Conservation (phyloP, 169 alveolate species). For the Nephromyces sp. region DNA sequence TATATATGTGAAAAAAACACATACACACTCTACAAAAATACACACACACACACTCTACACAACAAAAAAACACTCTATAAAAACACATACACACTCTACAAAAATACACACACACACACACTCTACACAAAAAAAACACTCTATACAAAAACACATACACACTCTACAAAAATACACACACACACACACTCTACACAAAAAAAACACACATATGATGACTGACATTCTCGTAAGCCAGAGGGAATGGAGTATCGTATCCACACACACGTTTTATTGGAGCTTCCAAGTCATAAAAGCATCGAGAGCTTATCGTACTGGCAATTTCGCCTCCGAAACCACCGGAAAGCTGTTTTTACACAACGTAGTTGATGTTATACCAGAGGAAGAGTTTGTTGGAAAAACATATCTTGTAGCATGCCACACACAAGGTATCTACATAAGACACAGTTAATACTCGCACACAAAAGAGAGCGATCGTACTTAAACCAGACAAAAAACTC, state of each 20-base stretch:
- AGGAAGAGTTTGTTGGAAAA: not conserved
- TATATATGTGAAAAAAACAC: not conserved
- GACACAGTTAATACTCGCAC: no score
- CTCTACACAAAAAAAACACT: not conserved
- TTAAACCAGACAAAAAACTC: no score
- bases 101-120: not conserved
- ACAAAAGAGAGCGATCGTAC: no score
- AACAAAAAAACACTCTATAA: not conserved
- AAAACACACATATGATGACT: not conserved
- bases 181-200: no score
- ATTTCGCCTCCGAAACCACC: constrained; percentile 86
- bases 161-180: no score
- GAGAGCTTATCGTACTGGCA: constrained; percentile 78
- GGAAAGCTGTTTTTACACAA: no score
- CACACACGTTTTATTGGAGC: constrained; percentile 88
- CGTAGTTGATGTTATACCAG: not conserved
- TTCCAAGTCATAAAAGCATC: constrained; percentile 82
- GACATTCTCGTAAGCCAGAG: constrained; percentile 78
- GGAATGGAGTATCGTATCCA: constrained; percentile 94
- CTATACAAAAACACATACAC: no score
- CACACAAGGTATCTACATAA: no score
- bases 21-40: no score
- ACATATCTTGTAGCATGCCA: no score
- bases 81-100: no score
- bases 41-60: not conserved